Evolutionary conservation across 176 grass and related monocot genomes (phyloP), one percentile per base, ranked within the genome.

Genomic region (Ensete glaucum): DNA sequence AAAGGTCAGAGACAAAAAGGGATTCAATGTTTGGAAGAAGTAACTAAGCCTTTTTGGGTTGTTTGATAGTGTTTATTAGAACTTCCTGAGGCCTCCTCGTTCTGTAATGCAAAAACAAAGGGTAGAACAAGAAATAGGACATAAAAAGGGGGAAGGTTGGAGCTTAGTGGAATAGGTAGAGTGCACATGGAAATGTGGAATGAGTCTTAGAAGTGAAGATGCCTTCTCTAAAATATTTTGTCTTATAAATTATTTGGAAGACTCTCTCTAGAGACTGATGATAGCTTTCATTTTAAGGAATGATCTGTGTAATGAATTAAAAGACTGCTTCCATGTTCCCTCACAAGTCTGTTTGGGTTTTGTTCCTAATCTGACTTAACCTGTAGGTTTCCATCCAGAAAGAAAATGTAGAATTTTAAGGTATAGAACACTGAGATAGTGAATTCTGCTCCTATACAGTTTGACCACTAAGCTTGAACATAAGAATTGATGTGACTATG

Each of bases 151-250:
- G 15, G 3, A 50, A 50, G 67, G 26, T 70, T 70, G 67, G 67
- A 50, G 29, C 15, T 11, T 50, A 50, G 67, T 50, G 67, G 43
- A 7, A 70, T 70, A 48, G 43, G 34, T 50, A 70, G 48, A 21
- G 34, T 20, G 34, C 67, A 70, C 67, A 70, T 70, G 67, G 8
- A 22, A 21, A 19, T 70, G 43, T 70, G 43, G 34, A 49, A 69
- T 13, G 12, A 69, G n/a, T 12, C 26, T 67, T 67, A 67, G 64
- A 67, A 22, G 14, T 67, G 67, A 69, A 69, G 67, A 69, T 69
- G 67, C 67, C 22, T 48, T 69, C 67, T 49, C 34, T 69, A 50
- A 69, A 69, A 50, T 69, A 69, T n/a, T 69, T 49, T 15, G n/a
- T 17, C 50, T 43, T 29, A 13, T 43, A 7, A 23, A 67, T 29